Conservation (phyloP, 1,284 basidiomycete species). For the Trametes hirsuta region DNA sequence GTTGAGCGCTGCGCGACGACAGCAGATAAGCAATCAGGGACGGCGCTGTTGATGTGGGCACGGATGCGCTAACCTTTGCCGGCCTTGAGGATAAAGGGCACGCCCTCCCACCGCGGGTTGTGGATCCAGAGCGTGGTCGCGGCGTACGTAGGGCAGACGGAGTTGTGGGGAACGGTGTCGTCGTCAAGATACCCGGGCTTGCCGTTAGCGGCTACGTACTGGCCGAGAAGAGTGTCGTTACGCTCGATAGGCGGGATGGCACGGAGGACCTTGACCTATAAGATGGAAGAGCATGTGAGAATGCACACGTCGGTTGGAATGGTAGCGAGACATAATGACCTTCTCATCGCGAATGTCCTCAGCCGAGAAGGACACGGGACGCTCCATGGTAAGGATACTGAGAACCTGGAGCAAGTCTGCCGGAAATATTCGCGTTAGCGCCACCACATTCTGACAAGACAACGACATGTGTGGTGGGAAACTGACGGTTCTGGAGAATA, state of each 20-base stretch:
- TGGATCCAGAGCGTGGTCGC: conserved; percentile 88
- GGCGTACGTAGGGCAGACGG: conserved; percentile 91
- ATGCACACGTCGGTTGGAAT: conserved; percentile 9
- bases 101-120: conserved; percentile 96
- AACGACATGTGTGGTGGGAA: background rate
- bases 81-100: conserved; percentile 96
- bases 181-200: conserved; percentile 98
- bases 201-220: conserved; percentile 86
- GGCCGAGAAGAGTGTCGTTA: conserved; percentile 85
- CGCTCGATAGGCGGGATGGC: conserved; percentile 82
- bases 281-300: conserved; percentile 12
- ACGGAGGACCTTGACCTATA: conserved; percentile 91
- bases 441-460: background rate
- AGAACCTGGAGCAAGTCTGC: conserved; percentile 92
- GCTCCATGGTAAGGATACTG: conserved; percentile 93
- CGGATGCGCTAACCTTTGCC: conserved; percentile 76
- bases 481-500: conserved; percentile 94
- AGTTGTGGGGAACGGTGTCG: conserved; percentile 89
- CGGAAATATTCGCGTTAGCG: conserved; percentile 2
- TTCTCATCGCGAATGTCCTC: conserved; percentile 98
- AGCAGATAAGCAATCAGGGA: conserved; percentile 8
- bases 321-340: conserved; percentile 45
- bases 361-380: conserved; percentile 94
- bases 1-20: conserved; percentile 71
- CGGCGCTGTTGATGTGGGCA: background rate